Conservation (phyloP, 345 rosid genomes). For the Cardamine occulta region DNA sequence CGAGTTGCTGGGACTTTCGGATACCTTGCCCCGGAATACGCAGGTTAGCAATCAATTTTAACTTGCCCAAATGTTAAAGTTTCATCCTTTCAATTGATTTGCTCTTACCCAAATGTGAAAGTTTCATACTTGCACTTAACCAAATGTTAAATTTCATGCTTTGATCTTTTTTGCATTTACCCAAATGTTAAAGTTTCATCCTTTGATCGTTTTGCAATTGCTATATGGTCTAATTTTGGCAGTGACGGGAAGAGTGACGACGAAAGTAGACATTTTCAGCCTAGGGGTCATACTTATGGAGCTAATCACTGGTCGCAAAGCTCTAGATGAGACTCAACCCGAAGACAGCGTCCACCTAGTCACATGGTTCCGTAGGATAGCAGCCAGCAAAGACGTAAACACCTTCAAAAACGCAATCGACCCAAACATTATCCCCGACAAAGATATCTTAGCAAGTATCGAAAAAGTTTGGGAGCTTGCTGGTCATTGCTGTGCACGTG, state of each 20-base stretch:
- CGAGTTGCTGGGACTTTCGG: conserved; percentile 68
- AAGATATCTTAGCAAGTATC: conserved; percentile 63
- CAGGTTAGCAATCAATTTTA: conserved; percentile 42
- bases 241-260: conserved; percentile 94
- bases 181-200: conserved; percentile 8
- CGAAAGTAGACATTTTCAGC: conserved; percentile 88
- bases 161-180: neutral
- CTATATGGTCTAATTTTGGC: conserved; percentile 38
- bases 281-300: conserved; percentile 95
- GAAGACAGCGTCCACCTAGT: conserved; percentile 82
- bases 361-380: conserved; percentile 78
- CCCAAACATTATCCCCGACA: conserved; percentile 52
- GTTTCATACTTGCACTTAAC: neutral
- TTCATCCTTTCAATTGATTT: neutral
- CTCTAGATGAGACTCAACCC: conserved; percentile 66
- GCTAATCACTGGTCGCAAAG: conserved; percentile 78
- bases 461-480: conserved; percentile 76
- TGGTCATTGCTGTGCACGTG: conserved; percentile 75
- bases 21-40: conserved; percentile 67
- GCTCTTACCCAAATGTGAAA: conserved; percentile 3
- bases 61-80: neutral
- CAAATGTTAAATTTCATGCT: conserved; percentile 4
- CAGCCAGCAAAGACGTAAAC: conserved; percentile 53
- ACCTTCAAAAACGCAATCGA: conserved; percentile 65
- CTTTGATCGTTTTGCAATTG: conserved; percentile 19